Evolutionary conservation across 2,329 filamentous ascomycete species (phyloP).

Genomic region (Rhytidhysteron rufulum): DNA sequence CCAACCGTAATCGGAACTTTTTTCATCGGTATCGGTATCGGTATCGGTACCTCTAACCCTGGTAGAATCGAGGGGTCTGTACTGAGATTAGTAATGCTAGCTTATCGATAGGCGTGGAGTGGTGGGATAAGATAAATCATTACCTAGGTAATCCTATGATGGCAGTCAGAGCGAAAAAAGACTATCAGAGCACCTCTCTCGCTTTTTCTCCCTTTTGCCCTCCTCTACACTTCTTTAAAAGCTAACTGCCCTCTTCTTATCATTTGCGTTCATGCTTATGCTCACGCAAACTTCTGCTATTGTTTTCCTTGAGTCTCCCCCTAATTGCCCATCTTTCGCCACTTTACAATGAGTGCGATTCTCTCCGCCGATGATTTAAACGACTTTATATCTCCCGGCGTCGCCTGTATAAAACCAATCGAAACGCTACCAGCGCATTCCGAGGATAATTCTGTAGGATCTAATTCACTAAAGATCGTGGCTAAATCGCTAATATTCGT

Average conservation of each 20-base stretch:
- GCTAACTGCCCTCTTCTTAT: not conserved
- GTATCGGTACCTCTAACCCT: too few species aligned
- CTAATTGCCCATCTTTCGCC: constrained; percentile 8
- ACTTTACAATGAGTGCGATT: constrained; percentile 79
- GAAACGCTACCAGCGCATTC: constrained; percentile 73
- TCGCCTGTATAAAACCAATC: constrained; percentile 96
- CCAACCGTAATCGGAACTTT: too few species aligned
- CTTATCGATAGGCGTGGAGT: not conserved
- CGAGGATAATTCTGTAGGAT: constrained; percentile 42
- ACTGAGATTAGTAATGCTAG: not conserved
- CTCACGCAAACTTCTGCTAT: not conserved
- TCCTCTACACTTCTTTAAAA: not conserved
- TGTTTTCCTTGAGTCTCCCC: not conserved
- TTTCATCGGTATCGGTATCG: too few species aligned
- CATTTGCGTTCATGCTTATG: not conserved
- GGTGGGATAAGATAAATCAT: not conserved
- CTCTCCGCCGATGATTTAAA: constrained; percentile 95
- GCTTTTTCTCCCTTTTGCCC: not conserved
- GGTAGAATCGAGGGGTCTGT: too few species aligned
- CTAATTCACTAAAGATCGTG: not conserved
- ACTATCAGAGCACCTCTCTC: not conserved
- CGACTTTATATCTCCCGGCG: constrained; percentile 96
- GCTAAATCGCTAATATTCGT: constrained; percentile 21
- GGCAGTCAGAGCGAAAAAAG: too few species aligned
- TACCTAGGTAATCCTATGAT: too few species aligned